These are phyloP conservation scores for Centrapalus pauciflorus DNA, from an alignment of 129 eudicot genomes.

Conservation along the genomic window DNA sequence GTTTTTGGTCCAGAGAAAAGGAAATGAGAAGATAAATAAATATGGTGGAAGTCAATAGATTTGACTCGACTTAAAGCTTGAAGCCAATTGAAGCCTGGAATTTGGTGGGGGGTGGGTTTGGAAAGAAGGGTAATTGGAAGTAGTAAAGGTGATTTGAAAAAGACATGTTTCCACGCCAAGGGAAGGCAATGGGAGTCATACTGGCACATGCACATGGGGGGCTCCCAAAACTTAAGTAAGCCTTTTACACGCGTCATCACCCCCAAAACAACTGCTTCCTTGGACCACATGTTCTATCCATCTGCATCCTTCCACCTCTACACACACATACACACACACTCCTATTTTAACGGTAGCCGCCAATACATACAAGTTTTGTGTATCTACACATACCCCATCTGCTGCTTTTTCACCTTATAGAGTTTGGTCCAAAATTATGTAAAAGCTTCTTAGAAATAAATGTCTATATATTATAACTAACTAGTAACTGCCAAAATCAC, in stretches of 20 bases:
- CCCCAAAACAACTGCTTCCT: conserved; percentile 16
- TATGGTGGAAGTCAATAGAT: background rate
- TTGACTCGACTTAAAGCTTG: background rate
- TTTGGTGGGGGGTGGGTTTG: background rate
- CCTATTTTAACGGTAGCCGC: conserved; percentile 25
- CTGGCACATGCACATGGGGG: conserved; percentile 48
- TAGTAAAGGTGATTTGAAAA: conserved; percentile 10
- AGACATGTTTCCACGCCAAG: conserved; percentile 20
- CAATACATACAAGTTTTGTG: conserved; percentile 20
- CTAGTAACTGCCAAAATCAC: no score
- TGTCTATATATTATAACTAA: background rate
- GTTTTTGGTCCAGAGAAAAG: background rate
- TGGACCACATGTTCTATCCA: conserved; percentile 44
- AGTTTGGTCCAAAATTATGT: background rate
- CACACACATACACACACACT: background rate
- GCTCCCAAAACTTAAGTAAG: conserved; percentile 13
- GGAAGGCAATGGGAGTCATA: background rate
- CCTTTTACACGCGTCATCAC: conserved; percentile 36
- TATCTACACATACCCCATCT: conserved; percentile 5
- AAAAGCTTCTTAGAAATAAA: background rate
- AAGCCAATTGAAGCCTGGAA: background rate
- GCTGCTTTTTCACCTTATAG: background rate
- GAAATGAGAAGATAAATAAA: background rate
- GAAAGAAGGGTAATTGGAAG: conserved; percentile 9
- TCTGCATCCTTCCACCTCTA: conserved; percentile 29